Evolutionary conservation across 2,329 filamentous ascomycete species (phyloP), one percentile per base, ranked within the genome.

Genomic region (Hypoxylon sp.): DNA sequence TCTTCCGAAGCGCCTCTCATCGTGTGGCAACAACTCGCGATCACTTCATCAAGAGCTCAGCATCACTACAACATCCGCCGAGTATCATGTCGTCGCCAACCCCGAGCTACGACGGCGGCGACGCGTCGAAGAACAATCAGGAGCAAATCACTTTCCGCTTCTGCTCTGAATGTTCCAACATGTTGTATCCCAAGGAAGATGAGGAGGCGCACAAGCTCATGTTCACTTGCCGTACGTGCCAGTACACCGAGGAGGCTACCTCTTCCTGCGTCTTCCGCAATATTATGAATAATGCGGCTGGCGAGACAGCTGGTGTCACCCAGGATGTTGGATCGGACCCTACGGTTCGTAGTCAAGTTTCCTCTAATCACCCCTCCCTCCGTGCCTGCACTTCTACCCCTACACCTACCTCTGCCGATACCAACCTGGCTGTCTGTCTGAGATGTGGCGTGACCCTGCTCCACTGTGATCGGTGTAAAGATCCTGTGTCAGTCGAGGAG

Each of bases 131-230:
- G 75, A 86, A 85, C 76, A 84, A 84, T 74, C 84, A 85, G 72
- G 90, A 95, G 82, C 94, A 97, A 81, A 95, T 98, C 81, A 94
- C 93, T 53, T 99, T 98, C 83, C 92, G 93, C 78, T 99, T 99
- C 87, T 99, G 96, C 85, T 94, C 94, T 76, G 96, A 99, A 87
- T 99, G 96, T 85, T 97, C 95, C 76, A 99, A 99, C 86, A 92
- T 99, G 88, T 87, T 99, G 61, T 98, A 98, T 79, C 96, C 96
- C 56, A 96, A 97, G 83, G 97, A 99, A 85, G 94, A 99, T 82
- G 90, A 91, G 70, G 86, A 91, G 69, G 90, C 90, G 69, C 93
- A 93, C 84, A 91, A 90, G 77, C 90, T 99, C 74, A 92, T 97
- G 85, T 99, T 97, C 83, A 94, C 93, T 72, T 99, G 96, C 86